These are phyloP conservation scores for Petasospora fabianii DNA, from an alignment of 1,139 yeast species.

Conservation along the genomic window DNA sequence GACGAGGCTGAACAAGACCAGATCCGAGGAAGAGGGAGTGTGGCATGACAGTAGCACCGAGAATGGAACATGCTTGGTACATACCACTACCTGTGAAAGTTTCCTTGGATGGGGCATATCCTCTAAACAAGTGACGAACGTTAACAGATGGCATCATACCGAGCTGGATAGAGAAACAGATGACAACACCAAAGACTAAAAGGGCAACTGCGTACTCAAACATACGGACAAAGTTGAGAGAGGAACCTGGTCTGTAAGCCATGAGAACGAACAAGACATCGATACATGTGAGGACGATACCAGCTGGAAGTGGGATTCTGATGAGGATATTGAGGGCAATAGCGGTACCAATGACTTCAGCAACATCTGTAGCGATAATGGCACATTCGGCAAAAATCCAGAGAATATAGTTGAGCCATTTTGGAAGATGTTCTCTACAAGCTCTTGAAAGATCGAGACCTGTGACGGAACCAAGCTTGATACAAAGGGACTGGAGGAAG, in stretches of 20 bases:
- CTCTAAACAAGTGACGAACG: constrained; percentile 55
- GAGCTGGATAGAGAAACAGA: constrained; percentile 69
- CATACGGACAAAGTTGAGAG: constrained; percentile 56
- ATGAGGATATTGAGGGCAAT: constrained; percentile 71
- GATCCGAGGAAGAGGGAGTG: constrained; percentile 75
- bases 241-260: constrained; percentile 71
- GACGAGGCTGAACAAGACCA: constrained; percentile 69
- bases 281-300: constrained; percentile 65
- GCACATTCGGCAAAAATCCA: constrained; percentile 78
- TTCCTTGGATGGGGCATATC: constrained; percentile 64
- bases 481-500: constrained; percentile 67
- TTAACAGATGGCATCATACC: constrained; percentile 47
- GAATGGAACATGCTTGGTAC: constrained; percentile 70
- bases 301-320: constrained; percentile 72
- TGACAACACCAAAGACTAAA: constrained; percentile 64
- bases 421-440: constrained; percentile 59
- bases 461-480: constrained; percentile 75
- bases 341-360: constrained; percentile 88
- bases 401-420: constrained; percentile 50
- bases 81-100: constrained; percentile 63
- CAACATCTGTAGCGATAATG: constrained; percentile 79
- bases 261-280: constrained; percentile 72
- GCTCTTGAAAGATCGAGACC: constrained; percentile 74
- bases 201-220: constrained; percentile 67
- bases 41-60: constrained; percentile 86